Conservation (phyloP, 2,329 filamentous ascomycete genomes). For the Penicillium capsulatum region DNA sequence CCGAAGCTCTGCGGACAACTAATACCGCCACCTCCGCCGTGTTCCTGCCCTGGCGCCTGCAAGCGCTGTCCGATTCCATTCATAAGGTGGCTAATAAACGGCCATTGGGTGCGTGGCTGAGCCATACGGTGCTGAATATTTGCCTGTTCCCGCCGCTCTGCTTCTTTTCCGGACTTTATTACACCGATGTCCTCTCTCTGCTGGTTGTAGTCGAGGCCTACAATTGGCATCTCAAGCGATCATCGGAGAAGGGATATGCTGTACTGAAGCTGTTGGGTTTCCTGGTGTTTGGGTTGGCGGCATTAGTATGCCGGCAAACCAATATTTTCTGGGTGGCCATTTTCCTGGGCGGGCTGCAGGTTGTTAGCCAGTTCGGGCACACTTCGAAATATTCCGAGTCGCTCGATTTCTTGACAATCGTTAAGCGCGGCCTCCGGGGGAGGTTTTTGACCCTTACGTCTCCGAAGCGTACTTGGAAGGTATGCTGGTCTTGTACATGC, state of each 20-base stretch:
- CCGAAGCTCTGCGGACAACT: conserved; percentile 35
- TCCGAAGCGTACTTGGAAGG: conserved; percentile 49
- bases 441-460: conserved; percentile 50
- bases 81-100: conserved; percentile 32
- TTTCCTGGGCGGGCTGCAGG: conserved; percentile 45
- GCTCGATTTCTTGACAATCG: conserved; percentile 27
- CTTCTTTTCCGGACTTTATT: conserved; percentile 94
- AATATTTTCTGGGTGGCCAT: conserved; percentile 88
- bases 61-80: conserved; percentile 49
- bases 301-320: conserved; percentile 81
- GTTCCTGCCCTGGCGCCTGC: conserved; percentile 49
- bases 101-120: conserved; percentile 32
- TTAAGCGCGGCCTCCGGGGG: conserved; percentile 33
- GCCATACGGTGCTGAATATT: conserved; percentile 64
- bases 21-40: conserved; percentile 37
- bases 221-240: conserved; percentile 44
- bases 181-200: conserved; percentile 85
- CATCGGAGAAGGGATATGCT: conserved; percentile 16
- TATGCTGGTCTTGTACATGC: conserved; percentile 25
- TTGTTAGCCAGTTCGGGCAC: conserved; percentile 34
- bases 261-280: conserved; percentile 35
- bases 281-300: conserved; percentile 57
- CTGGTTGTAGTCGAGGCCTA: conserved; percentile 69
- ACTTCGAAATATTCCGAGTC: conserved; percentile 26
- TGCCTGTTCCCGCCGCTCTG: conserved; percentile 83